Evolutionary conservation across 2,329 filamentous ascomycete species (phyloP).

Genomic region (Neoascochyta sp.): DNA sequence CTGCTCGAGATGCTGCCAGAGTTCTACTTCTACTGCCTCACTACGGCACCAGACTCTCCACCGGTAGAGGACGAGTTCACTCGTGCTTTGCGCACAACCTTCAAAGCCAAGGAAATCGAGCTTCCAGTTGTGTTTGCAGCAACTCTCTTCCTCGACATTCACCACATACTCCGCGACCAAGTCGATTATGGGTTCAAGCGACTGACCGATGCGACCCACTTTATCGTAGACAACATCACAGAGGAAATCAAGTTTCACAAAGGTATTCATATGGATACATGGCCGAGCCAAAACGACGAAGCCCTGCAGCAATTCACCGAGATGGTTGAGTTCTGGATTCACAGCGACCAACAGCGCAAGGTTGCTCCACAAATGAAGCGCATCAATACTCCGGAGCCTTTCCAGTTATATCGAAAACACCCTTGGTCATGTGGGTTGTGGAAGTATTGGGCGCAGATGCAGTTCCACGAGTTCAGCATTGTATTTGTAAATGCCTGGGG

Average conservation of each 20-base stretch:
- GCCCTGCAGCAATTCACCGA: constrained; percentile 6
- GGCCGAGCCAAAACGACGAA: constrained; percentile 15
- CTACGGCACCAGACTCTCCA: constrained; percentile 6
- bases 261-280: constrained; percentile 9
- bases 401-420: constrained; percentile 11
- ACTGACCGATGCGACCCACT: constrained; percentile 4
- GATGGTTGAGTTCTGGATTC: constrained; percentile 7
- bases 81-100: constrained; percentile 22
- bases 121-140: constrained; percentile 32
- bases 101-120: constrained; percentile 21
- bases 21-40: constrained; percentile 20
- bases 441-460: constrained; percentile 36
- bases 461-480: constrained; percentile 34
- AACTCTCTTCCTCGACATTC: constrained; percentile 36
- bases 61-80: constrained; percentile 32
- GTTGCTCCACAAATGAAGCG: constrained; percentile 2
- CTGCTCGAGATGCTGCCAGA: constrained; percentile 29
- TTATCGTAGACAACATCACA: constrained; percentile 6
- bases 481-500: constrained; percentile 40
- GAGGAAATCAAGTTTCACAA: constrained; percentile 14
- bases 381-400: constrained; percentile 3
- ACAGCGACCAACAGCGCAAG: constrained; percentile 4
- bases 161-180: constrained; percentile 31
- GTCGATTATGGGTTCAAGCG: constrained; percentile 5
- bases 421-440: constrained; percentile 36